Conservation (phyloP, 1,139 yeast genomes). For the Hyphopichia fennica region DNA sequence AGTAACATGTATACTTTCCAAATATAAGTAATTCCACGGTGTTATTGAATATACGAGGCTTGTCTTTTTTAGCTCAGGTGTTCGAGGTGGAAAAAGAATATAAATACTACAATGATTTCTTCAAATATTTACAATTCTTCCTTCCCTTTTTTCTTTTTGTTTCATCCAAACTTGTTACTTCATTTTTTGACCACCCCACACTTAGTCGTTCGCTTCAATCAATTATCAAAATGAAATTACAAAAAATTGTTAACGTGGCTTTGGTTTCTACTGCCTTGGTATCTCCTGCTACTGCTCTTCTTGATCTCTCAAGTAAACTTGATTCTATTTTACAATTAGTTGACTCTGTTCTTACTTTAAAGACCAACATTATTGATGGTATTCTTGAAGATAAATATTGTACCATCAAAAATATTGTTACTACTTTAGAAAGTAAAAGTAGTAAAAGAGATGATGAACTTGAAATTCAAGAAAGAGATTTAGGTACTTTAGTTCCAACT, state of each 20-base stretch:
- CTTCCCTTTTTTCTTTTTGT: too few species aligned
- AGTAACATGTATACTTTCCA: too few species aligned
- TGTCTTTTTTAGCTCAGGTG: not conserved
- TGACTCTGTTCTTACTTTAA: conserved; percentile 1
- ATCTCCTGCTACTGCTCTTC: conserved; percentile 3
- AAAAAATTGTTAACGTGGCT: conserved; percentile 1
- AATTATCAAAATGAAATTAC: conserved; percentile 6
- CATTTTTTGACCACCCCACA: not conserved
- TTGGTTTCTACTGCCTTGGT: conserved; percentile 2
- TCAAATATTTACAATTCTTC: too few species aligned
- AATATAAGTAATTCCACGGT: too few species aligned
- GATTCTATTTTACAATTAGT: not conserved
- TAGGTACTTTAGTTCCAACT: conserved; percentile 16
- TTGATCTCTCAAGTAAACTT: conserved; percentile 1
- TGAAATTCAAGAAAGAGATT: conserved; percentile 7
- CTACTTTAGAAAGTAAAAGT: not conserved
- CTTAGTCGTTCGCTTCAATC: conserved; percentile 4
- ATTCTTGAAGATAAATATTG: conserved; percentile 1
- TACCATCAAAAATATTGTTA: not conserved
- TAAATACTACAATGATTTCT: not conserved
- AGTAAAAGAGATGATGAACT: conserved; percentile 1
- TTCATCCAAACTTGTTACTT: too few species aligned
- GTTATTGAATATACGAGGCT: too few species aligned
- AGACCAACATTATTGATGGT: not conserved
- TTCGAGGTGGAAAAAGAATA: not conserved